Conservation (phyloP, 2,329 filamentous ascomycete genomes). For the Chrysosporium keratinophilum region DNA sequence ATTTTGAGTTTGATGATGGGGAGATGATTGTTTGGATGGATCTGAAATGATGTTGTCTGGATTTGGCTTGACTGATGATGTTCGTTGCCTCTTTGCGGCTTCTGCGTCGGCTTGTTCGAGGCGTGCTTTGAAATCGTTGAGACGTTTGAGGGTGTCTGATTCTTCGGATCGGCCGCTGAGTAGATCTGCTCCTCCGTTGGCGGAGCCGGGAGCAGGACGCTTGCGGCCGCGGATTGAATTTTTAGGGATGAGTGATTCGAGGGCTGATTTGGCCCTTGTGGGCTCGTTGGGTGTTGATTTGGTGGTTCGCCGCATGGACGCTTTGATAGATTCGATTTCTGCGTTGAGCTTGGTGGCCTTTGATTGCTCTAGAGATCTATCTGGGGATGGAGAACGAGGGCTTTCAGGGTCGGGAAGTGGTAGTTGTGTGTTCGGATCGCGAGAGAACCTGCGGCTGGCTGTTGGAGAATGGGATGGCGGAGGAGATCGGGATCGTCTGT, state of each 20-base stretch:
- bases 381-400: constrained; percentile 27
- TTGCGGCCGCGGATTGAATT: constrained; percentile 39
- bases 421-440: constrained; percentile 36
- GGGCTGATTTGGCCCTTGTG: constrained; percentile 35
- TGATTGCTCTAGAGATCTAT: constrained; percentile 26
- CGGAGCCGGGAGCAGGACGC: constrained; percentile 30
- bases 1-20: no score
- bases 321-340: constrained; percentile 37
- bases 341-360: constrained; percentile 35
- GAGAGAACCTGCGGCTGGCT: constrained; percentile 27
- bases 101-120: constrained; percentile 44
- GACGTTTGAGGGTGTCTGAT: constrained; percentile 54
- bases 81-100: constrained; percentile 10
- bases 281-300: constrained; percentile 23
- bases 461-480: constrained; percentile 23
- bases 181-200: constrained; percentile 22
- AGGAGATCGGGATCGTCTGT: constrained; percentile 29
- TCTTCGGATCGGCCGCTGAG: constrained; percentile 36
- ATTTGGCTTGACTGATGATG: constrained; percentile 9
- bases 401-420: constrained; percentile 38
- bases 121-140: constrained; percentile 70
- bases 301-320: constrained; percentile 39
- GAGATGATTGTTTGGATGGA: background rate
- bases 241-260: constrained; percentile 41
- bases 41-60: background rate